These are phyloP conservation scores for Rhamnella rubrinervis DNA, from an alignment of 331 rosid species.

Conservation along the genomic window DNA sequence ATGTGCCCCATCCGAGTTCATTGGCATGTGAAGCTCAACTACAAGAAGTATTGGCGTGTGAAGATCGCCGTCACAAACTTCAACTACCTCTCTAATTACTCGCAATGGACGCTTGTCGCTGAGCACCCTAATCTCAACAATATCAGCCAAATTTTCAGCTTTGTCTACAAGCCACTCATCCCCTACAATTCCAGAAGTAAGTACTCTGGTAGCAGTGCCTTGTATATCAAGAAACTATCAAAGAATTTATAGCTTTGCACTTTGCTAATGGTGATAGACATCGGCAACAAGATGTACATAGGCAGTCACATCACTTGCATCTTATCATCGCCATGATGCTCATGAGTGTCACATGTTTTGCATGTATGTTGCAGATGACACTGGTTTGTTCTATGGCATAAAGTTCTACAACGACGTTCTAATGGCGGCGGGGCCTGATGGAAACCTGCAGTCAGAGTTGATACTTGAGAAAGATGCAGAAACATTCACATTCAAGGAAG, in stretches of 20 bases:
- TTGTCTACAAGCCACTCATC: constrained; percentile 66
- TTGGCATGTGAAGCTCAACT: constrained; percentile 78
- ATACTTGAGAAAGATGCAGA: neutral
- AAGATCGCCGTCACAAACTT: constrained; percentile 74
- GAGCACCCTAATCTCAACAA: constrained; percentile 83
- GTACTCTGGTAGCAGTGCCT: neutral
- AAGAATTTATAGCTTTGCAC: too few species aligned
- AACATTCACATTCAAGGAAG: constrained; percentile 15
- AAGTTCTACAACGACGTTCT: constrained; percentile 15
- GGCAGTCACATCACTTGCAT: neutral
- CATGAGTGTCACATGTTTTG: neutral
- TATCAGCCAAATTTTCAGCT: constrained; percentile 76
- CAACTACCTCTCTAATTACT: constrained; percentile 56
- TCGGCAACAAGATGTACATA: too few species aligned
- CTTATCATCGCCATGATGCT: neutral
- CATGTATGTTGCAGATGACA: neutral
- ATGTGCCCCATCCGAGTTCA: constrained; percentile 77
- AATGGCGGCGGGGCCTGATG: constrained; percentile 14
- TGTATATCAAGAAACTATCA: too few species aligned
- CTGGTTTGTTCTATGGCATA: constrained; percentile 2
- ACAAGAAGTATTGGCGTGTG: constrained; percentile 73
- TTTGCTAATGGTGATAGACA: too few species aligned
- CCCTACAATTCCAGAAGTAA: constrained; percentile 63
- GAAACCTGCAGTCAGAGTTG: constrained; percentile 10
- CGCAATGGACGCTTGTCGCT: constrained; percentile 68